Conservation (phyloP, 768 basidiomycete genomes). For the Boletus rex-veris region DNA sequence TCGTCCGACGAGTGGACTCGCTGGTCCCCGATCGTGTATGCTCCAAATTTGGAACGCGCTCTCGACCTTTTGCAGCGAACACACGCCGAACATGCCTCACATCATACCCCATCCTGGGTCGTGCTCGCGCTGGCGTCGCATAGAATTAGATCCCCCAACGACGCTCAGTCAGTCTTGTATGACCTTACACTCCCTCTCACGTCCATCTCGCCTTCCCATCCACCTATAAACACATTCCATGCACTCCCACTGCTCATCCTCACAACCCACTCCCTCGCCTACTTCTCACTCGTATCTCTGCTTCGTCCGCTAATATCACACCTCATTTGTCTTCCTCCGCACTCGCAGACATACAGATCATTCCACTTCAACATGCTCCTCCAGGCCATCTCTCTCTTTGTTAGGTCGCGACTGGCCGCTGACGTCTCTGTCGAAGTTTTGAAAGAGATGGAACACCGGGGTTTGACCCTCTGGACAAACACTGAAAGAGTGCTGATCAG, state of each 20-base stretch:
- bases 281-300: conserved; percentile 45
- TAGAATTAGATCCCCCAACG: conserved; percentile 42
- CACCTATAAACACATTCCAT: conserved; percentile 1
- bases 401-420: conserved; percentile 38
- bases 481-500: conserved; percentile 46
- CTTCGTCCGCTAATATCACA: conserved; percentile 43
- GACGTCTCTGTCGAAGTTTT: conserved; percentile 41
- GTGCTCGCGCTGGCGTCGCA: conserved; percentile 45
- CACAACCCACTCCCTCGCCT: conserved; percentile 45
- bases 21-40: conserved; percentile 38
- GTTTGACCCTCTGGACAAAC: conserved; percentile 37
- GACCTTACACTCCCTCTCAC: conserved; percentile 44
- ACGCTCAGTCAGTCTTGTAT: conserved; percentile 43
- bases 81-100: not conserved
- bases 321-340: conserved; percentile 35
- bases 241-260: conserved; percentile 14
- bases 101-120: conserved; percentile 49
- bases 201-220: conserved; percentile 25
- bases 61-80: conserved; percentile 18
- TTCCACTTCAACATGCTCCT: conserved; percentile 52
- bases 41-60: conserved; percentile 34
- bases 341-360: conserved; percentile 17
- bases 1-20: conserved; percentile 35
- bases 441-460: conserved; percentile 44
- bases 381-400: conserved; percentile 45